Percentiles rank a stretch among this genome's conserved stretches.
phyloP scores from a whole-genome alignment of 106 monocot species.

The Vanilla planifolia region DNA sequence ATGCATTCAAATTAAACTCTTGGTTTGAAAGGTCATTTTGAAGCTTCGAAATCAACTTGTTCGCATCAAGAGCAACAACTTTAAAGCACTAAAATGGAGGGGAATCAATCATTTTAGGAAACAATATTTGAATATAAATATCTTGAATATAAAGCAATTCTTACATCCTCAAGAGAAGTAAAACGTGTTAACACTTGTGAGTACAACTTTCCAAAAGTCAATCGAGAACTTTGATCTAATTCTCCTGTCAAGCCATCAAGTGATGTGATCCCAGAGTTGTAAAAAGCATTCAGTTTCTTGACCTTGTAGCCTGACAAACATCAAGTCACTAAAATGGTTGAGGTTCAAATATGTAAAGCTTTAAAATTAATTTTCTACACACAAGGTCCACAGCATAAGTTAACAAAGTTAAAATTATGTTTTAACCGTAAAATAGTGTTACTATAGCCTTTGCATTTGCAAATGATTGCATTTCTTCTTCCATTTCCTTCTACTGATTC shows the following conservation, averaged over 20 bases:
- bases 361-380: no score
- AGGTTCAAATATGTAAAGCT: not conserved
- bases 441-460: constrained; percentile 49
- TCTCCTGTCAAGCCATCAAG: constrained; percentile 47
- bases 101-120: not conserved
- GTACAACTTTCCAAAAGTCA: constrained; percentile 40
- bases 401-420: not conserved
- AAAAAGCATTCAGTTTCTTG: constrained; percentile 42
- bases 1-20: constrained; percentile 46
- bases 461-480: constrained; percentile 55
- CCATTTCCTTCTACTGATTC: constrained; percentile 60
- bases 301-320: constrained; percentile 40
- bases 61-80: constrained; percentile 48
- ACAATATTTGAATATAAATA: not conserved
- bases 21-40: constrained; percentile 36
- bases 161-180: constrained; percentile 54
- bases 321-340: not conserved
- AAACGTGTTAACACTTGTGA: constrained; percentile 50
- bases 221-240: constrained; percentile 38
- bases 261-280: constrained; percentile 30
- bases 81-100: constrained; percentile 42
- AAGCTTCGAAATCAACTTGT: constrained; percentile 55
- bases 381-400: not conserved
- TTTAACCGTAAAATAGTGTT: not conserved
- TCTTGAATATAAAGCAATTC: constrained; percentile 1